Evolutionary conservation across 768 basidiomycete species (phyloP), one percentile per base, ranked within the genome.

Genomic region (Mycena capillaripes): DNA sequence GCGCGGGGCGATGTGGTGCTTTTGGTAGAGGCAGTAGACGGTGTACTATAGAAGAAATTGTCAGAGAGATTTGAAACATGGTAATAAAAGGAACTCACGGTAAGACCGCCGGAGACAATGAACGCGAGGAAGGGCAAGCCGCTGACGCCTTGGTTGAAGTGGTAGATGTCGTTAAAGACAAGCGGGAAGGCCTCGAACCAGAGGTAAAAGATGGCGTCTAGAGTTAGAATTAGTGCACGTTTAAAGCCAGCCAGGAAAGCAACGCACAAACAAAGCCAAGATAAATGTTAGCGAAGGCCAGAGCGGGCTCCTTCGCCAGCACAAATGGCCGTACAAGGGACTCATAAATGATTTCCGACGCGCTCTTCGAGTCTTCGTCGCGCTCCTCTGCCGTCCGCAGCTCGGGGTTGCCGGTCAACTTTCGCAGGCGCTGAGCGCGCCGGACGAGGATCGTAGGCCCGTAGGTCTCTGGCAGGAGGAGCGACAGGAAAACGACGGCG

Each of bases 161-260:
- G 78, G 62, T 82, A 81, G 65, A 79, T 79, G 30, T 72, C 80
- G 67, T 72, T 74, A 72, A 82, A 83, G 14, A 82, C 81, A 40
- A 82, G 68, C 2, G 78, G 77, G 75, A 83, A 83, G 0, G 80
- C 79, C 62, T 81, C 79, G 60, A 82, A 82, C 80, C 79, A 83
- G 46, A 82, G 73, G 74, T 80, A 79, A 23, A 80, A 76, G 52
- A 81, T 66, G n/a, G 77, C 81, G 72, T 81, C 74, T 70, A 32
- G 4, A 19, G 25, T n/a, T 27, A 19, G 21, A 8, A 29, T 59
- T 27, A 50, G 57, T 38, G 27, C 16, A 27, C 14, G 14, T 2
- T 52, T 6, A 19, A 27, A 34, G 23, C 9, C 32, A n/a, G 36
- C 10, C 10, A 44, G 10, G 23, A 66, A 58, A 67, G 10, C n/a